Base-by-base conservation (phyloP, 2,329 filamentous ascomycete genomes). In the Fusarium citri region DNA sequence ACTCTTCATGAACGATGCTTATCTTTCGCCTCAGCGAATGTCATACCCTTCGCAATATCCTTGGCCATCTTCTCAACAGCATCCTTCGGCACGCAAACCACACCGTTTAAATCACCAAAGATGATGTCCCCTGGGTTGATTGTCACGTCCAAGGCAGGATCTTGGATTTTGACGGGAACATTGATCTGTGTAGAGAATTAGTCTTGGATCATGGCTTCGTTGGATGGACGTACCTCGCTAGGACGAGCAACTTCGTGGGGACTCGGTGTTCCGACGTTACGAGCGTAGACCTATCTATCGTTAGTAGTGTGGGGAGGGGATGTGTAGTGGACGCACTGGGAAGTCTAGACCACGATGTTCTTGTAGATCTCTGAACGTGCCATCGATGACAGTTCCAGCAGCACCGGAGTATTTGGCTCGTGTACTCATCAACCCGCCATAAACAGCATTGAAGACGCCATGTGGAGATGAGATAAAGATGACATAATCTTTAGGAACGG, bases 381-480 rank as follows among this genome's bases (percentile, higher is more conserved):
- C 68, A 6, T 71, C 67, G 3, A 71, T 46, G 10, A 70, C 40
- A 0, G 66, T 65, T 8, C 68, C 68, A 0, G 30, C 23, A 0
- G 67, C 67, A 6, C 47, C 67, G 2, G 59, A 58, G 15, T 59
- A 50, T 25, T 65, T 68, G 0, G 68, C 68, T 1, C 68, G 49
- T 3, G 66, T 45, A 12, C 59, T 61, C 68, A 71, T 70, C 2
- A 71, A 12, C 5, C 68, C 68, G 0, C 68, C 67, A 9, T 71
- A 71, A 1, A 65, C 63, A 5, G 64, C 64, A 28, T 70, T 70
- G 9, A 70, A 58, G 4, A 62, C 54, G 0, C 59, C 63, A 25
- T 50, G 34, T 2, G 68, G 68, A 16, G 66, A 57, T 1, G 67
- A 71, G 1, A 71, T 59, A 0, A 71, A 65, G 5, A 71, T 31